Base-by-base conservation (phyloP, 768 basidiomycete species). In the Cyclocybe aegerita region DNA sequence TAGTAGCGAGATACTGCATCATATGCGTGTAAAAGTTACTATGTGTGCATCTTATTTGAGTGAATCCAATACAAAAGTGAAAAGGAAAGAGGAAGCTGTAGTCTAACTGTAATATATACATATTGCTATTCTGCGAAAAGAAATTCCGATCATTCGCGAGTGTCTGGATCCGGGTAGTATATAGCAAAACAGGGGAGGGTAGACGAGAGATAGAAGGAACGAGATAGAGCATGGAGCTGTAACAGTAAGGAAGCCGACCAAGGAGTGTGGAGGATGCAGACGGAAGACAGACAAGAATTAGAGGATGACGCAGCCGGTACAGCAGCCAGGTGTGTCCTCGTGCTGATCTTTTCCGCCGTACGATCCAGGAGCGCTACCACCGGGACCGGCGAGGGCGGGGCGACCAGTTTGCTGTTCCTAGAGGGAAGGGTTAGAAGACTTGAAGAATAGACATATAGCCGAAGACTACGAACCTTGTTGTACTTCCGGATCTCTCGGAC, bases 401-500 rank as follows among this genome's bases (percentile, higher is more conserved):
- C 88, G 83, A 15, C 88, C 88, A 12, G 82, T 86, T 72, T 88
- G 83, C 70, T 88, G 87, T 60, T 89, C 87, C 88, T 89, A 50
- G 34, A 55, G 15, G 46, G 44, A 30, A 45, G 29, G 40, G 53
- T 60, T 45, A 52, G 44, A 48, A 39, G 11, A 36, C 4, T 35
- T 17, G 9, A 49, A 42, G 1, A 14, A 17, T 15, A 16, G 32
- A 42, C 2, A 52, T 54, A 46, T 16, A 23, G 23, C 23, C 23
- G 23, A 23, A 5, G 23, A 23, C 23, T 23, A 48, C 74, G 43
- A 43, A 91, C 93, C 79, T 91, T 93, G 77, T 95, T 97, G 67
- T 92, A 94, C 67, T 87, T 87, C 64, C 93, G 80, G 61, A 97
- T 97, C 69, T 94, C 91, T 31, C 94, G 85, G 30, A 98, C 93